Conservation (phyloP, 306 rosid species). For the Cajanus cajan region DNA sequence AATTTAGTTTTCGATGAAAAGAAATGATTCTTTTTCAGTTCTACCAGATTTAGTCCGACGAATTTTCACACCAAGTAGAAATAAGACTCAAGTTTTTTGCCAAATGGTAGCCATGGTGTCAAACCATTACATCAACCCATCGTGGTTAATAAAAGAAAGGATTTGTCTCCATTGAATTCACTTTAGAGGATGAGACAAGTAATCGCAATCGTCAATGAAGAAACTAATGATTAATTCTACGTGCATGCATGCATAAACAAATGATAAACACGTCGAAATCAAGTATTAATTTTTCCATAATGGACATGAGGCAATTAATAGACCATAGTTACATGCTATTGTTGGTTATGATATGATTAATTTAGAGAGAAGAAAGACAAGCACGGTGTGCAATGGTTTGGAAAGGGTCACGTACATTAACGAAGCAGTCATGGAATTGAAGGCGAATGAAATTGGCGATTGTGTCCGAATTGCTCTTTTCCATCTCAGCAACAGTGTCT, state of each 20-base stretch:
- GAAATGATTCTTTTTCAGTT: too few relatives aligned
- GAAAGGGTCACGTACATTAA: slow-evolving; percentile 44
- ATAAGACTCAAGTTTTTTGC: too few relatives aligned
- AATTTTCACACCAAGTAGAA: too few relatives aligned
- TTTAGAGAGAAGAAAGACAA: not conserved
- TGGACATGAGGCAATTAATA: too few relatives aligned
- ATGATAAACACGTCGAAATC: too few relatives aligned
- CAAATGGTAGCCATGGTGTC: too few relatives aligned
- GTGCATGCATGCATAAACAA: too few relatives aligned
- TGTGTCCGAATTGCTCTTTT: slow-evolving; percentile 16
- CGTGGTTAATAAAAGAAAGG: too few relatives aligned
- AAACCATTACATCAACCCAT: too few relatives aligned
- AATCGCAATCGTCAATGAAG: not conserved
- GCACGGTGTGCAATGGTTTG: not conserved
- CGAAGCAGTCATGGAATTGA: slow-evolving; percentile 75
- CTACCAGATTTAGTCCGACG: too few relatives aligned
- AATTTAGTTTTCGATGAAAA: not conserved
- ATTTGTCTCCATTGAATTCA: not conserved
- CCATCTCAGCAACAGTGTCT: not conserved
- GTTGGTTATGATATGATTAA: not conserved
- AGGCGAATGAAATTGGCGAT: slow-evolving; percentile 55
- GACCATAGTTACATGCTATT: not conserved
- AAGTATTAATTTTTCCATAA: too few relatives aligned
- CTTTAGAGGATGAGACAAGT: not conserved
- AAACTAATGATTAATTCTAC: too few relatives aligned